phyloP scores from a whole-genome alignment of 148 eudicot genomes.

The Cornus florida region DNA sequence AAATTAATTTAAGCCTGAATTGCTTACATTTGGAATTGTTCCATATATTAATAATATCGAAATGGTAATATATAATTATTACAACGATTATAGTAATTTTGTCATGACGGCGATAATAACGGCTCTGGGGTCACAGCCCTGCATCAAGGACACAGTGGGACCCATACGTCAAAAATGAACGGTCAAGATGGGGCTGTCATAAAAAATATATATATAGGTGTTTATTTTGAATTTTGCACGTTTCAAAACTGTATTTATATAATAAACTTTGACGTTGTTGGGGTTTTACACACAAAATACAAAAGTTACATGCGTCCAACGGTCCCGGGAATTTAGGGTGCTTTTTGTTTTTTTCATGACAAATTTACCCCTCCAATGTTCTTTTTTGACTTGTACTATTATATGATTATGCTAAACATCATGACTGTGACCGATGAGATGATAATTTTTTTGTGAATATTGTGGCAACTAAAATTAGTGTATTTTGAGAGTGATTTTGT shows the following conservation, averaged over 20 bases:
- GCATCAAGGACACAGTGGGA: too few relatives aligned
- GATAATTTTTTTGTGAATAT: too few relatives aligned
- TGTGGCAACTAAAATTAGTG: too few relatives aligned
- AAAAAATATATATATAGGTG: background rate
- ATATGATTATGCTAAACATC: too few relatives aligned
- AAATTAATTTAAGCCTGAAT: background rate
- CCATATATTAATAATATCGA: background rate
- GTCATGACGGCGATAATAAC: background rate
- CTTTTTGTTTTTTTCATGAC: background rate
- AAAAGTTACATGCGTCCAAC: slow-evolving; percentile 4
- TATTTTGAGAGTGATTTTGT: too few relatives aligned
- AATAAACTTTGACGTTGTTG: too few relatives aligned
- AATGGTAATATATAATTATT: too few relatives aligned
- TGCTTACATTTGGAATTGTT: background rate
- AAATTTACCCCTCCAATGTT: slow-evolving; percentile 7
- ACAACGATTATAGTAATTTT: too few relatives aligned
- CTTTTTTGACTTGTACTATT: background rate
- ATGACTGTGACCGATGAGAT: too few relatives aligned
- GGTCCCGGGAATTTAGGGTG: slow-evolving; percentile 25
- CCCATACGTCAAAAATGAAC: too few relatives aligned
- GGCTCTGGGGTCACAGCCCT: background rate
- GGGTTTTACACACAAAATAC: background rate
- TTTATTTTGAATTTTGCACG: background rate
- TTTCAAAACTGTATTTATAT: background rate
- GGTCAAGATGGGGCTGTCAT: background rate